Evolutionary conservation across 257 asterid species (phyloP).

Genomic region (Penstemon barbatus): DNA sequence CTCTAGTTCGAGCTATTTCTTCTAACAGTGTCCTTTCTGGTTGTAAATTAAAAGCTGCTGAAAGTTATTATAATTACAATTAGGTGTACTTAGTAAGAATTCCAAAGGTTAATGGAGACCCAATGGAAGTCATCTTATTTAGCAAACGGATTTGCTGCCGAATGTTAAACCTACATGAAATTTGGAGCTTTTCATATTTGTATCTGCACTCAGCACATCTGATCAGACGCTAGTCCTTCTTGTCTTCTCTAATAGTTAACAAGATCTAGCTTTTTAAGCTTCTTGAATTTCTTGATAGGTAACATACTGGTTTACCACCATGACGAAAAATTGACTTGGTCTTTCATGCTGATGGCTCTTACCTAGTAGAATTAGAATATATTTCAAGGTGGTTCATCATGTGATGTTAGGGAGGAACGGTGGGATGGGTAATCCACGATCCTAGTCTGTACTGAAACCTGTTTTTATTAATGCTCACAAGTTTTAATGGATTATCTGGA

Average conservation of each 20-base stretch:
- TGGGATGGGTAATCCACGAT: slow-evolving; percentile 1
- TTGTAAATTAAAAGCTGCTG: slow-evolving; percentile 7
- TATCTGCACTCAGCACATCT: slow-evolving; percentile 11
- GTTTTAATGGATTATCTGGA: neutral
- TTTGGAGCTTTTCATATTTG: slow-evolving; percentile 10
- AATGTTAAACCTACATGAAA: neutral
- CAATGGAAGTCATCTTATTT: neutral
- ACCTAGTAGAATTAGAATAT: neutral
- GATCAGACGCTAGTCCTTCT: neutral
- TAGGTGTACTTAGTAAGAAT: neutral
- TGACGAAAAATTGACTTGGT: neutral
- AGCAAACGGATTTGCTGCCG: neutral
- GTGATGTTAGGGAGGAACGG: slow-evolving; percentile 19
- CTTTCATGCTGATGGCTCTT: neutral
- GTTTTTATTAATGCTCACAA: neutral
- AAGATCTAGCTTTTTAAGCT: neutral
- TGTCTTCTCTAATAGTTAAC: slow-evolving; percentile 1
- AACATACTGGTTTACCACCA: neutral
- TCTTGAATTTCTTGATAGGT: slow-evolving; percentile 19
- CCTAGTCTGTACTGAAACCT: neutral
- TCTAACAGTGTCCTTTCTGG: neutral
- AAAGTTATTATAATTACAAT: neutral
- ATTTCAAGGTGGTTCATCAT: slow-evolving; percentile 1
- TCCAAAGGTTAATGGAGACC: neutral
- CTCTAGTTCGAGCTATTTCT: neutral